phyloP scores from a whole-genome alignment of 2,329 filamentous ascomycete species.

The Hymenoscyphus occultus region DNA sequence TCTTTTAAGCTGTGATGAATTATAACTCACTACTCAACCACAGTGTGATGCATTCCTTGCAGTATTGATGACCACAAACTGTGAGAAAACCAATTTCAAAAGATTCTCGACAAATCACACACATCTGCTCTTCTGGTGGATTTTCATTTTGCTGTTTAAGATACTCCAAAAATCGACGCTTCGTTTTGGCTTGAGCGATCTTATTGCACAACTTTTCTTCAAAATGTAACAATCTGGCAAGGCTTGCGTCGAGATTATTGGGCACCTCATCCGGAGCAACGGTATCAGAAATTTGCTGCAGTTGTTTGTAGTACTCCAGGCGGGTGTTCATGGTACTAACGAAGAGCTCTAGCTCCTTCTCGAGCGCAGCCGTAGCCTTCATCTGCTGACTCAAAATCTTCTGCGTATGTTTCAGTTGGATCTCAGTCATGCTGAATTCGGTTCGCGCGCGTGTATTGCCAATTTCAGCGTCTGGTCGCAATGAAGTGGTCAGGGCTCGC shows the following conservation, averaged over 20 bases:
- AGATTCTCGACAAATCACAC: constrained; percentile 77
- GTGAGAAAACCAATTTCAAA: constrained; percentile 82
- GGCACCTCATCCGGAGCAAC: constrained; percentile 70
- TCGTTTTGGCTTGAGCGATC: constrained; percentile 64
- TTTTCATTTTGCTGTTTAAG: constrained; percentile 42
- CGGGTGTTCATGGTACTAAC: constrained; percentile 78
- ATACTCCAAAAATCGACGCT: constrained; percentile 66
- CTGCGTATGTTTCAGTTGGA: constrained; percentile 60
- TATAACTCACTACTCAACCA: constrained; percentile 61
- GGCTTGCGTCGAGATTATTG: constrained; percentile 24
- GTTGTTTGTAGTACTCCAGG: constrained; percentile 83
- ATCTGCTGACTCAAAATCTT: constrained; percentile 49
- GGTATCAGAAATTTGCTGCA: constrained; percentile 87
- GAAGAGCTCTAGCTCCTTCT: constrained; percentile 74
- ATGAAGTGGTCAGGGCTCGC: constrained; percentile 57
- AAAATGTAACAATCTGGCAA: constrained; percentile 53
- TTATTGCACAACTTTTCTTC: constrained; percentile 55
- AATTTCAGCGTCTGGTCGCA: constrained; percentile 55
- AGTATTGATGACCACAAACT: constrained; percentile 88
- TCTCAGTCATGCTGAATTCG: constrained; percentile 64
- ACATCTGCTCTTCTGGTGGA: constrained; percentile 64
- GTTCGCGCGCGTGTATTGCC: constrained; percentile 54
- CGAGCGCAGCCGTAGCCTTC: constrained; percentile 48
- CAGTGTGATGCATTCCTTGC: constrained; percentile 76
- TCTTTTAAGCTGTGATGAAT: background rate